A percentile compares a stretch with the other conserved stretches of the same genome.
phyloP scores from a whole-genome alignment of 2,329 filamentous ascomycete species.

The Nigrospora oryzae region DNA sequence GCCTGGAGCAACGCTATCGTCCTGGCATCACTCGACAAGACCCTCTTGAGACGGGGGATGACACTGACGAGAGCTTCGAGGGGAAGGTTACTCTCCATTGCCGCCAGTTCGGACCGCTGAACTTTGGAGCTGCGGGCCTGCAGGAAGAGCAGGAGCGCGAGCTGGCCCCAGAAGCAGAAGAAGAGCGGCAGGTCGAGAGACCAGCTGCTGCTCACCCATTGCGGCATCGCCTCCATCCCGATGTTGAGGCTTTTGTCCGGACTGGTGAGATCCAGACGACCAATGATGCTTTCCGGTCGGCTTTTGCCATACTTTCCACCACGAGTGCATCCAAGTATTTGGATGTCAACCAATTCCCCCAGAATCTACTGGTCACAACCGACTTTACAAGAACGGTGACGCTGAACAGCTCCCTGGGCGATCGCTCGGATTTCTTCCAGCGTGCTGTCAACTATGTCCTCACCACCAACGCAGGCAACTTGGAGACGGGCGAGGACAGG shows the following conservation, averaged over 20 bases:
- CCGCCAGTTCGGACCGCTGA: constrained; percentile 21
- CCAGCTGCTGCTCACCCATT: constrained; percentile 29
- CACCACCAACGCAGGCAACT: neutral
- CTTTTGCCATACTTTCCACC: neutral
- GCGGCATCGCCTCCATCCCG: constrained; percentile 30
- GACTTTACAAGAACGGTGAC: neutral
- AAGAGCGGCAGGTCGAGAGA: constrained; percentile 45
- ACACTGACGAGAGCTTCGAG: neutral
- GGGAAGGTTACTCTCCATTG: neutral
- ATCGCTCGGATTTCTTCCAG: constrained; percentile 7
- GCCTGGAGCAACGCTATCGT: constrained; percentile 42
- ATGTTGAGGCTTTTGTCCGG: constrained; percentile 30
- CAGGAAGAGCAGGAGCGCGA: constrained; percentile 64
- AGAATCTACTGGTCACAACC: neutral
- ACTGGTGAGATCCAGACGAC: neutral
- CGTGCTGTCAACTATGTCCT: constrained; percentile 12
- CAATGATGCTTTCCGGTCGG: neutral
- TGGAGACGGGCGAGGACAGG: neutral
- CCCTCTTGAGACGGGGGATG: too few species aligned
- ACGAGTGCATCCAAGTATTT: neutral
- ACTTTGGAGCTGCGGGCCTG: constrained; percentile 26
- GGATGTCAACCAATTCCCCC: neutral
- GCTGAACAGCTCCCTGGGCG: neutral
- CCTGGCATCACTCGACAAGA: constrained; percentile 14
- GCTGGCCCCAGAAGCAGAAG: constrained; percentile 53